Evolutionary conservation across 1,284 basidiomycete genomes (phyloP), one percentile per base, ranked within the genome.

Genomic region (Ganoderma lingzhi): DNA sequence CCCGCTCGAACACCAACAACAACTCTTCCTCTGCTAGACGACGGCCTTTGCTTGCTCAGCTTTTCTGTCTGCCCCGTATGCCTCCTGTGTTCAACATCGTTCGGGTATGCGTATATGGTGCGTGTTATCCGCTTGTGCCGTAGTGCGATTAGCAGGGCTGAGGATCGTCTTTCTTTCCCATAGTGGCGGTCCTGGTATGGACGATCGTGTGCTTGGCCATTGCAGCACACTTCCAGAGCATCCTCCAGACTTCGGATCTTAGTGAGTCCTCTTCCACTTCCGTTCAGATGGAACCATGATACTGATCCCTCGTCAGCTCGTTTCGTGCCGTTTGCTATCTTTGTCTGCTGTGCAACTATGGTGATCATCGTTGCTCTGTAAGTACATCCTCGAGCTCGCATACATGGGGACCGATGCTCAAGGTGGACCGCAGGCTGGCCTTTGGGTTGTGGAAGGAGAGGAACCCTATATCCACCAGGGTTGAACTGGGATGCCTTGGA

Each of bases 321-420:
- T 83, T 95, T 94, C 78, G 89, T 95, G 61, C 93, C 93, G 23
- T 93, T 94, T 75, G 90, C 93, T 68, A 87, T 94, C 77, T 94
- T 94, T 74, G 92, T 93, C 56, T 92, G 90, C 75, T 83, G 84
- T 56, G 86, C 85, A 53, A 93, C 90, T 77, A 77, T 94, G 76
- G 79, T 92, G 72, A 87, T 93, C 75, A 85, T 93, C 67, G 74
- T 88, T 60, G 81, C 87, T 65, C 85, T 95, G 92, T 93, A 71
- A 76, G 90, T 82, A 56, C 6, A 15, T 42, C 28, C 37, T 19
- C 9, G 9, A n/a, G 15, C 37, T 23, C 63, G 56, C 8, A 23
- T 12, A 60, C 23, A 42, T n/a, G 35, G 14, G n/a, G 12, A 10
- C 37, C 42, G n/a, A 39, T 41, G 42, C 59, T 61, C 4, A 61